These are phyloP conservation scores for Amanita pseudoporphyria DNA, from an alignment of 768 basidiomycete genomes.

Conservation along the genomic window DNA sequence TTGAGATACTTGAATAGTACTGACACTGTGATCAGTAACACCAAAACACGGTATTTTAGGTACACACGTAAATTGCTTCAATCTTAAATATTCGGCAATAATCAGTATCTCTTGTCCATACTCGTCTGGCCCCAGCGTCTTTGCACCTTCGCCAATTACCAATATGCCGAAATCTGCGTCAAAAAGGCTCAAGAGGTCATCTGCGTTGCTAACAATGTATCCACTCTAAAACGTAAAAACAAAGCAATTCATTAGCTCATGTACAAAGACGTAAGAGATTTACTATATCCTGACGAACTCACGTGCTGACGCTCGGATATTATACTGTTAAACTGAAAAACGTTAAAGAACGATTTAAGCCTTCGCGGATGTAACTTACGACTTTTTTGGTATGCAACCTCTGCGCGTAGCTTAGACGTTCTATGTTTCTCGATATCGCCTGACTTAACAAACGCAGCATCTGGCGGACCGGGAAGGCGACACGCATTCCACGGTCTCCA, in stretches of 20 bases:
- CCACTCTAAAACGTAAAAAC: slow-evolving; percentile 33
- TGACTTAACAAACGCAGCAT: slow-evolving; percentile 75
- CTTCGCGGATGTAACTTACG: slow-evolving; percentile 28
- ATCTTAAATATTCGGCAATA: slow-evolving; percentile 69
- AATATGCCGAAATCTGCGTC: slow-evolving; percentile 71
- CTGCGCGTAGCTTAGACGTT: slow-evolving; percentile 69
- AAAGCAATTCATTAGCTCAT: neutral
- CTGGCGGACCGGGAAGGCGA: slow-evolving; percentile 77
- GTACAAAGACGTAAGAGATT: neutral
- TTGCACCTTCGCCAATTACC: slow-evolving; percentile 62
- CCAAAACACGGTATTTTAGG: neutral
- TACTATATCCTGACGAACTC: slow-evolving; percentile 5
- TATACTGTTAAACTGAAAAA: slow-evolving; percentile 56
- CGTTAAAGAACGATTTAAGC: slow-evolving; percentile 1
- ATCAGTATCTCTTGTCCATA: slow-evolving; percentile 73
- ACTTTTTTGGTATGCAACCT: slow-evolving; percentile 68
- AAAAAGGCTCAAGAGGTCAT: slow-evolving; percentile 69
- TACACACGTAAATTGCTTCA: slow-evolving; percentile 60
- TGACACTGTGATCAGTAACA: slow-evolving; percentile 15
- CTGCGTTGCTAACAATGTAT: slow-evolving; percentile 72
- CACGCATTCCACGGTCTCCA: slow-evolving; percentile 69
- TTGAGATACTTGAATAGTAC: slow-evolving; percentile 62
- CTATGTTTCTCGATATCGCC: slow-evolving; percentile 71
- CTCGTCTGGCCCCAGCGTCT: slow-evolving; percentile 58
- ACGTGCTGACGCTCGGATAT: slow-evolving; percentile 56